phyloP scores from a whole-genome alignment of 768 basidiomycete genomes.

The Lactifluus volemus region DNA sequence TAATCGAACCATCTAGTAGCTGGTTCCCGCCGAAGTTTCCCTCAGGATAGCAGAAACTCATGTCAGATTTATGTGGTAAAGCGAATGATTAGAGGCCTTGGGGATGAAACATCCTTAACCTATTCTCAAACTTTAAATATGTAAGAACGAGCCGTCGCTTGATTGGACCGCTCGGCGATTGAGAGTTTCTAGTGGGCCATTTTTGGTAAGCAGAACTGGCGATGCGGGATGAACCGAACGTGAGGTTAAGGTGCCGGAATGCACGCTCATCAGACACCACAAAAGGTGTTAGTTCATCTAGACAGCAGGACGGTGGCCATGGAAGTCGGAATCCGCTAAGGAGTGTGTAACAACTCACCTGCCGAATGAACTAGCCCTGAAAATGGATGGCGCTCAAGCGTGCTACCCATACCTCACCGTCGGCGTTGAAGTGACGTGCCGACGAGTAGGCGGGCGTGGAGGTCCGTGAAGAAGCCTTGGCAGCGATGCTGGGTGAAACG shows the following conservation, averaged over 20 bases:
- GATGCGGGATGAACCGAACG: conserved; percentile 39
- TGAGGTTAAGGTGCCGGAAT: conserved; percentile 75
- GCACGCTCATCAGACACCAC: conserved; percentile 79
- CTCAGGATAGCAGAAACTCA: conserved; percentile 62
- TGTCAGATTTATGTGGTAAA: conserved; percentile 53
- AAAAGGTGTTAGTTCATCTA: conserved; percentile 81
- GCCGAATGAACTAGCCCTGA: conserved; percentile 87
- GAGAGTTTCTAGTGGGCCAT: conserved; percentile 67
- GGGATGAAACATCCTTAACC: conserved; percentile 84
- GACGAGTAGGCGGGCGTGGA: conserved; percentile 74
- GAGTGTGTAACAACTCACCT: conserved; percentile 87
- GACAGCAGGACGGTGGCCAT: conserved; percentile 85
- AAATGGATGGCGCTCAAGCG: conserved; percentile 87
- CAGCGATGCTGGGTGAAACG: conserved; percentile 64
- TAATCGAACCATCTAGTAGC: conserved; percentile 93
- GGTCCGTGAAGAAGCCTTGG: conserved; percentile 74
- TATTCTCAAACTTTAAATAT: conserved; percentile 66
- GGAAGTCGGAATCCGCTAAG: conserved; percentile 81
- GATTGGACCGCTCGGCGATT: conserved; percentile 44
- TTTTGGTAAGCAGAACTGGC: conserved; percentile 69
- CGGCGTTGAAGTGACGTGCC: conserved; percentile 60
- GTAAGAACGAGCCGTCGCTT: conserved; percentile 48
- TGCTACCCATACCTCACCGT: conserved; percentile 80
- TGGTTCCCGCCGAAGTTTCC: conserved; percentile 90
- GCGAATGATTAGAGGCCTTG: conserved; percentile 90